phyloP scores from a whole-genome alignment of 2,329 filamentous ascomycete genomes.

The Fusarium sp. region DNA sequence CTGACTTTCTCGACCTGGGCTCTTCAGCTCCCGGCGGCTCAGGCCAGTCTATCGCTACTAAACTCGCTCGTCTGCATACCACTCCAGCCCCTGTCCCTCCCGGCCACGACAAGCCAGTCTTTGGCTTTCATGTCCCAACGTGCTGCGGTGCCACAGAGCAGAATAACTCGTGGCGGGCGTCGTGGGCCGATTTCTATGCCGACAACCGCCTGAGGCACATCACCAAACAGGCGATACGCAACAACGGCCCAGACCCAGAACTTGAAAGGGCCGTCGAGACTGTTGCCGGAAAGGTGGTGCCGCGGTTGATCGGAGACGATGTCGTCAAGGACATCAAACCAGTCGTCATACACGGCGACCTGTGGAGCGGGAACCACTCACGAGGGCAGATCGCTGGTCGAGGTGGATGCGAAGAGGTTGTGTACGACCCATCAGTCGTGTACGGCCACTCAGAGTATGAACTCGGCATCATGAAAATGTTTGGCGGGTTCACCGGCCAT shows the following conservation, averaged over 20 bases:
- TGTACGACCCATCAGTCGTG: slow-evolving; percentile 86
- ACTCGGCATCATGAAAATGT: slow-evolving; percentile 96
- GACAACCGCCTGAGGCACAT: slow-evolving; percentile 81
- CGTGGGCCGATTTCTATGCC: slow-evolving; percentile 91
- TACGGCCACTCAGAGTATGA: slow-evolving; percentile 94
- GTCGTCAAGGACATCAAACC: slow-evolving; percentile 78
- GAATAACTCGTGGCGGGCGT: slow-evolving; percentile 79
- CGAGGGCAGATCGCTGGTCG: slow-evolving; percentile 73
- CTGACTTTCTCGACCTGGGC: slow-evolving; percentile 83
- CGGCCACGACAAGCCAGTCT: slow-evolving; percentile 73
- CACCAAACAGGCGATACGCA: slow-evolving; percentile 68
- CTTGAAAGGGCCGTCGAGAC: slow-evolving; percentile 76
- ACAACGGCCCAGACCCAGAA: slow-evolving; percentile 76
- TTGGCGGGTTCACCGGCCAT: slow-evolving; percentile 82
- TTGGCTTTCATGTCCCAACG: slow-evolving; percentile 88
- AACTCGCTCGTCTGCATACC: slow-evolving; percentile 85
- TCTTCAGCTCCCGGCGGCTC: slow-evolving; percentile 60
- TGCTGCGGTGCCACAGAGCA: slow-evolving; percentile 91
- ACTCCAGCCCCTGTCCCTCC: slow-evolving; percentile 78
- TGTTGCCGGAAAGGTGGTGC: slow-evolving; percentile 77
- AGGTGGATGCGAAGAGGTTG: slow-evolving; percentile 77
- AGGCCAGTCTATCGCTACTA: slow-evolving; percentile 76
- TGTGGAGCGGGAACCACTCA: slow-evolving; percentile 92
- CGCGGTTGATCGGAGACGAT: slow-evolving; percentile 79
- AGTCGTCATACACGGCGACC: slow-evolving; percentile 89